These are phyloP conservation scores for Blastobotrys americana DNA, from an alignment of 805 yeast genomes.

Conservation along the genomic window DNA sequence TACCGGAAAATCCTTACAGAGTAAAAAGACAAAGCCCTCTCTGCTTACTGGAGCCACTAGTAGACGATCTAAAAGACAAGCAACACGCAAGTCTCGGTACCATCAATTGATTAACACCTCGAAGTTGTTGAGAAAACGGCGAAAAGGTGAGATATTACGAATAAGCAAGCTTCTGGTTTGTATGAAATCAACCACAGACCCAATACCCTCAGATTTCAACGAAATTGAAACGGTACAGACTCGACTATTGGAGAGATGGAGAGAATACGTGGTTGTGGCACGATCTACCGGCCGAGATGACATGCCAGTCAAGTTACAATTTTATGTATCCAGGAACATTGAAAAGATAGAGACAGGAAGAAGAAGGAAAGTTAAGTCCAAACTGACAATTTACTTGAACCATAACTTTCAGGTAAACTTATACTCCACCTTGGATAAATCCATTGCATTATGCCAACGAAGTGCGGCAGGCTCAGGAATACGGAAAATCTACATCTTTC, in stretches of 20 bases:
- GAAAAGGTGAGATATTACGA: constrained; percentile 54
- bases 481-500: constrained; percentile 43
- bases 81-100: not conserved
- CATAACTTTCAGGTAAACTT: constrained; percentile 39
- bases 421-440: constrained; percentile 63
- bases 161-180: constrained; percentile 64
- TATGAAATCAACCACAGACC: constrained; percentile 38
- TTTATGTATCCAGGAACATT: constrained; percentile 44
- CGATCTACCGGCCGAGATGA: constrained; percentile 48
- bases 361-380: constrained; percentile 17
- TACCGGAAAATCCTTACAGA: not conserved
- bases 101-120: constrained; percentile 8
- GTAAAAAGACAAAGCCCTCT: not conserved
- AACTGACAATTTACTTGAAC: constrained; percentile 21
- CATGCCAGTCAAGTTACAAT: constrained; percentile 54
- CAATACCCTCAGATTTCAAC: constrained; percentile 30
- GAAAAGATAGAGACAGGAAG: constrained; percentile 19
- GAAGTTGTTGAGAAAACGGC: constrained; percentile 13
- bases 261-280: constrained; percentile 67
- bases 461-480: constrained; percentile 16
- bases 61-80: not conserved
- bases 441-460: constrained; percentile 45
- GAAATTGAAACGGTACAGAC: constrained; percentile 49
- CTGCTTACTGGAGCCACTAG: not conserved
- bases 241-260: constrained; percentile 64